Evolutionary conservation across 768 basidiomycete species (phyloP).

Genomic region (Suillus cothurnatus): DNA sequence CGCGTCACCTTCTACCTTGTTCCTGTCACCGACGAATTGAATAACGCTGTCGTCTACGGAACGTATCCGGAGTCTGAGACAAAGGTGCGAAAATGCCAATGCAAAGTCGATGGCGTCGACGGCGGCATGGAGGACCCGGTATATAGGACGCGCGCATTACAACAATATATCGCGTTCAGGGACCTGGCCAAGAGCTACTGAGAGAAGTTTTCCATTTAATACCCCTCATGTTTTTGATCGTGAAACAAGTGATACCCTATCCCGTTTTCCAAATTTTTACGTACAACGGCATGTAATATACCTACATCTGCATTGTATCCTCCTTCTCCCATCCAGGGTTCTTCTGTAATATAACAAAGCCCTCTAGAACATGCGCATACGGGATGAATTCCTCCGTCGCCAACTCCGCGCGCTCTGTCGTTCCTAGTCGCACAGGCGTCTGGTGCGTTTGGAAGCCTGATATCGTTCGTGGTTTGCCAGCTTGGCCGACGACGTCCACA

Average conservation of each 20-base stretch:
- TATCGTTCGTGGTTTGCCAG: conserved; percentile 95
- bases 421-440: conserved; percentile 93
- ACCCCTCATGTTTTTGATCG: background rate
- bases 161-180: background rate
- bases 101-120: background rate
- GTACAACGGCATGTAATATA: background rate
- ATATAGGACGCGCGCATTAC: background rate
- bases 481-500: conserved; percentile 96
- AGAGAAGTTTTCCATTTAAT: background rate
- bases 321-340: conserved; percentile 90
- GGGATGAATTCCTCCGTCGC: conserved; percentile 97
- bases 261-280: background rate
- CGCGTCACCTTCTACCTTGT: too few relatives aligned
- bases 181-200: too few relatives aligned
- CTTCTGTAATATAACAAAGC: conserved; percentile 89
- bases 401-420: conserved; percentile 92
- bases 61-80: background rate
- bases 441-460: conserved; percentile 99
- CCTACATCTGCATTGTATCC: conserved; percentile 79
- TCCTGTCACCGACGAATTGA: too few relatives aligned
- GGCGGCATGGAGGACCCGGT: background rate
- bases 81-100: background rate
- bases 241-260: background rate
- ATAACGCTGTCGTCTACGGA: background rate
- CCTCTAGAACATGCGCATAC: conserved; percentile 88